Conservation (phyloP, 768 basidiomycete species). For the Baorangia bicolor region DNA sequence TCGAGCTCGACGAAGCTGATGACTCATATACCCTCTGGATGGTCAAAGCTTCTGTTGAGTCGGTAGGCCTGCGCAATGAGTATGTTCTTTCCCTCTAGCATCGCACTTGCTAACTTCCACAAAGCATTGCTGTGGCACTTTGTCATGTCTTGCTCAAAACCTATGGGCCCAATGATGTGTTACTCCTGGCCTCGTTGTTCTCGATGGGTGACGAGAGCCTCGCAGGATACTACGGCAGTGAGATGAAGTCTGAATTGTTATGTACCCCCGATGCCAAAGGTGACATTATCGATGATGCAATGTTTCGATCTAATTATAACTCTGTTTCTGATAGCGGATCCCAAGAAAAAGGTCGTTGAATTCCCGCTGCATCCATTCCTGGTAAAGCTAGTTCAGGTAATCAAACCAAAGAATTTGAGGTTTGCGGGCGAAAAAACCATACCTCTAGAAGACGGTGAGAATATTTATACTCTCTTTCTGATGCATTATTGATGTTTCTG, state of each 20-base stretch:
- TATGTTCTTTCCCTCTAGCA: background rate
- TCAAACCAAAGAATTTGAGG: background rate
- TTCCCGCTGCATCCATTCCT: background rate
- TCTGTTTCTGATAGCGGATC: background rate
- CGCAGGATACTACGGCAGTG: background rate
- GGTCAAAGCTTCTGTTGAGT: background rate
- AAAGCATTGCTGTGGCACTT: slow-evolving; percentile 11
- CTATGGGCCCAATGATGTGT: slow-evolving; percentile 9
- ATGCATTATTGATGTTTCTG: background rate
- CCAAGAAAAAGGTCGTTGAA: background rate
- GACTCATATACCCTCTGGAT: slow-evolving; percentile 10
- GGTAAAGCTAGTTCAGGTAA: background rate
- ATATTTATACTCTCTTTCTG: background rate
- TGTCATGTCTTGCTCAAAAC: slow-evolving; percentile 12
- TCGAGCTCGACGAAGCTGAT: background rate
- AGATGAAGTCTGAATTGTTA: background rate
- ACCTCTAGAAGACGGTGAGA: slow-evolving; percentile 1
- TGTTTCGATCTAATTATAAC: background rate
- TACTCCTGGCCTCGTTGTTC: slow-evolving; percentile 13
- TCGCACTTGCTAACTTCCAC: background rate
- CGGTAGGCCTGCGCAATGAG: background rate
- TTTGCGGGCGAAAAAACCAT: background rate
- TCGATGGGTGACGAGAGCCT: background rate
- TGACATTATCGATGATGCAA: background rate
- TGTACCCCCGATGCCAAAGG: background rate